Evolutionary conservation across 2,329 filamentous ascomycete species (phyloP), one percentile per base, ranked within the genome.

Genomic region (Xylaria sp.): DNA sequence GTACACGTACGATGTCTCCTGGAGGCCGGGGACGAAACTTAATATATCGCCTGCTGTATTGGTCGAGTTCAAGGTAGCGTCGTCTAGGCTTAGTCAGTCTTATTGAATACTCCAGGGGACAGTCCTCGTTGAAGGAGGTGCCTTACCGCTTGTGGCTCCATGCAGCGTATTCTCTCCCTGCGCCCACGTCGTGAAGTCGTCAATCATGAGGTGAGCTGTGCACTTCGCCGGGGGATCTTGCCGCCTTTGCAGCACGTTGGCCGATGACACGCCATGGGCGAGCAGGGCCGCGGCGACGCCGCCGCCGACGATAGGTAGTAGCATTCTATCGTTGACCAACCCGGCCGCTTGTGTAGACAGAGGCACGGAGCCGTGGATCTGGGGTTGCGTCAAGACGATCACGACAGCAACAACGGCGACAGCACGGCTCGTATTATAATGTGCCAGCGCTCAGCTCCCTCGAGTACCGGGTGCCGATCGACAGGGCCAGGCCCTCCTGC

Each of bases 171-270:
- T 78, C 65, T 64, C 45, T 45, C 75, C 74, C 4, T 48, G 58
- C 14, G 63, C 50, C 76, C 78, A 80, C 36, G 72, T 71, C 48
- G 73, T 72, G 64, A 80, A 77, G 69, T 80, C 77, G 58, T 80
- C 78, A 53, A 80, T 75, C 11, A 79, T 19, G 21, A 80, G 73
- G 65, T 78, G 74, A 3, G 72, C 70, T 0, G 64, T 72, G 51
- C 79, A 80, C 59, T 68, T 73, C 42, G 61, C 69, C 4, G 65
- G 58, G 19, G 67, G 61, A 21, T 60, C 60, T 21, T 68, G 68
- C 54, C 73, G 71, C 60, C 64, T 68, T 47, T 68, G 55, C 2
- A 61, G 45, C 12, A 74, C 47, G 53, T 21, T 64, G 17, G 30
- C 53, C 30, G 74, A 72, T 42, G 72, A 64, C 59, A 69, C 69